Evolutionary conservation across 1,284 basidiomycete species (phyloP).

Genomic region (Cutaneotrichosporon dermatis): DNA sequence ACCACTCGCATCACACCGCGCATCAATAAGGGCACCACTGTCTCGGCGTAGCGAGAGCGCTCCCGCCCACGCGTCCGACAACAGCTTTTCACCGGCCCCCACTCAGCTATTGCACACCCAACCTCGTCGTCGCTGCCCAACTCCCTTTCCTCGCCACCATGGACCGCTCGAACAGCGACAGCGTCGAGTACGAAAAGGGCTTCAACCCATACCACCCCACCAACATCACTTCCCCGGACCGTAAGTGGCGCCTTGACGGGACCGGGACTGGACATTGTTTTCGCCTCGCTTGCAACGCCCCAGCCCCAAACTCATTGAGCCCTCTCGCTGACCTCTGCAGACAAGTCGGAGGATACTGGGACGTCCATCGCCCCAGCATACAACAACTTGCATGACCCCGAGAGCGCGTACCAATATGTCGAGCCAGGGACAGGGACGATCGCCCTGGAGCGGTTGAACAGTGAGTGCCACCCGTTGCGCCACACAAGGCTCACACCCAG

Average conservation of each 20-base stretch:
- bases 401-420: slow-evolving; percentile 3
- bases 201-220: background rate
- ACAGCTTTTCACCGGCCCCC: no score
- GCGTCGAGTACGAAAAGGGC: background rate
- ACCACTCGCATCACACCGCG: no score
- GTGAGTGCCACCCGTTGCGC: background rate
- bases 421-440: background rate
- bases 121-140: no score
- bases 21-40: no score
- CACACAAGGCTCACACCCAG: slow-evolving; percentile 4
- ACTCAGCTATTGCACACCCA: no score
- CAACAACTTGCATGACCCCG: slow-evolving; percentile 3
- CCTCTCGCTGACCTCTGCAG: background rate
- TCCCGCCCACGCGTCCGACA: no score
- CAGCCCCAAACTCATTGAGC: background rate
- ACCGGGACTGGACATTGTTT: no score
- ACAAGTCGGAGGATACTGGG: background rate
- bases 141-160: no score
- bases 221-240: background rate
- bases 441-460: slow-evolving; percentile 1
- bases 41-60: no score
- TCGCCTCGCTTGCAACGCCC: no score
- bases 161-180: no score
- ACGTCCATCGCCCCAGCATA: background rate
- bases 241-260: background rate